phyloP scores from a whole-genome alignment of 306 rosid genomes.

The Bauhinia variegata region DNA sequence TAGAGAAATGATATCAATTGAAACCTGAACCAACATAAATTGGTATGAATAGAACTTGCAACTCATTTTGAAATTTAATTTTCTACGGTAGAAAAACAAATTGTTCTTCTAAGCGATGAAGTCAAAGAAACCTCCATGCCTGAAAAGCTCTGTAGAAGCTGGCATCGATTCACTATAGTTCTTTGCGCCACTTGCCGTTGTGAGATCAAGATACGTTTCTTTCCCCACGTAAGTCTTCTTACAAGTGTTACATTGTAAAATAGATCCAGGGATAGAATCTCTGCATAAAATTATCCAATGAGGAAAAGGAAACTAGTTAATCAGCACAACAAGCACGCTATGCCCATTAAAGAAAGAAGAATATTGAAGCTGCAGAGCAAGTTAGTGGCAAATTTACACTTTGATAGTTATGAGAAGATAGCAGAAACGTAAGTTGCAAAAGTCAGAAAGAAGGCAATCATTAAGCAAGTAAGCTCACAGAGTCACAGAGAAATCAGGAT shows the following conservation, averaged over 20 bases:
- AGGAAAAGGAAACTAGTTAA: constrained; percentile 27
- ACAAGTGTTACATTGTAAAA: constrained; percentile 75
- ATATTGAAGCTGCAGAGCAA: background rate
- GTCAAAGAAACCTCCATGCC: constrained; percentile 46
- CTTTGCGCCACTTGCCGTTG: constrained; percentile 57
- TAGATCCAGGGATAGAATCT: constrained; percentile 57
- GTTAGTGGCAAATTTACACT: background rate
- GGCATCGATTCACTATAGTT: constrained; percentile 74
- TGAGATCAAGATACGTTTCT: constrained; percentile 71
- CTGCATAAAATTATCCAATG: constrained; percentile 47
- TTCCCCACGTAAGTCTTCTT: constrained; percentile 69
- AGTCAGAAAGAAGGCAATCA: background rate
- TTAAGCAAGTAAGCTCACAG: constrained; percentile 45
- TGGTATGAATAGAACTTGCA: constrained; percentile 31
- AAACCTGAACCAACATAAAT: constrained; percentile 60
- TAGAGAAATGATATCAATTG: constrained; percentile 79
- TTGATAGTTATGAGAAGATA: background rate
- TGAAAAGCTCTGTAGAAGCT: constrained; percentile 74
- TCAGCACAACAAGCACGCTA: background rate
- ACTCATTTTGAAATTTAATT: constrained; percentile 23
- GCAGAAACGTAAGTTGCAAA: background rate
- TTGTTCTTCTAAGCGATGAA: background rate
- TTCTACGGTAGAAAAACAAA: constrained; percentile 18
- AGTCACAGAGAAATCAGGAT: constrained; percentile 46
- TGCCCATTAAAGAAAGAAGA: background rate